These are phyloP conservation scores for Nitzschia inconspicua DNA, from an alignment of 108 stramenopile species.

Conservation along the genomic window DNA sequence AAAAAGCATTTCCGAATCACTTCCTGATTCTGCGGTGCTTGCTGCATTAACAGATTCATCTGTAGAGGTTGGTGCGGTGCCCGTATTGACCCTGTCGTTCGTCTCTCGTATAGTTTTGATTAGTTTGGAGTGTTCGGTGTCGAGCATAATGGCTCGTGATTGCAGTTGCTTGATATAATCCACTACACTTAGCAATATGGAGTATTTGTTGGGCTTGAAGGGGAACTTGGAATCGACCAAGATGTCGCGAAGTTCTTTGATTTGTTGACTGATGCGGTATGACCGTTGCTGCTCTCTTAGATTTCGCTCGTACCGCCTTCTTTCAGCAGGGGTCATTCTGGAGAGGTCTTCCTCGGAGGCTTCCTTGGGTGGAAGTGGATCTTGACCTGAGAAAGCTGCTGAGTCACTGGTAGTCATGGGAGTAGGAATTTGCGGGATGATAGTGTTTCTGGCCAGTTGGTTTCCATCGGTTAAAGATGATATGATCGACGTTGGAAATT, in stretches of 20 bases:
- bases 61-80: conserved; percentile 11
- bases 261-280: conserved; percentile 69
- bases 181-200: conserved; percentile 74
- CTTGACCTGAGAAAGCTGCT: background rate
- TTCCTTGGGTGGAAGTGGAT: background rate
- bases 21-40: conserved; percentile 7
- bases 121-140: conserved; percentile 71
- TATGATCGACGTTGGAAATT: too few species aligned
- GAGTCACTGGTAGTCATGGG: background rate
- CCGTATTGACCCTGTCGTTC: conserved; percentile 39
- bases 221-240: conserved; percentile 67
- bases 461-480: background rate
- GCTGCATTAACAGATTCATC: conserved; percentile 13
- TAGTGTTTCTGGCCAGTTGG: background rate
- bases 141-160: conserved; percentile 55
- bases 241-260: conserved; percentile 72
- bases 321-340: conserved; percentile 50
- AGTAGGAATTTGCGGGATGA: background rate
- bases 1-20: conserved; percentile 59
- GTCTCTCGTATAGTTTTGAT: conserved; percentile 61
- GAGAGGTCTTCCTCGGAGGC: conserved; percentile 28
- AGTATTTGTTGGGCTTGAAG: conserved; percentile 83
- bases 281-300: conserved; percentile 86
- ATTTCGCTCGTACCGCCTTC: conserved; percentile 77
- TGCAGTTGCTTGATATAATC: conserved; percentile 83